These are phyloP conservation scores for Zalaria obscura DNA, from an alignment of 2,329 filamentous ascomycete species.

Conservation along the genomic window DNA sequence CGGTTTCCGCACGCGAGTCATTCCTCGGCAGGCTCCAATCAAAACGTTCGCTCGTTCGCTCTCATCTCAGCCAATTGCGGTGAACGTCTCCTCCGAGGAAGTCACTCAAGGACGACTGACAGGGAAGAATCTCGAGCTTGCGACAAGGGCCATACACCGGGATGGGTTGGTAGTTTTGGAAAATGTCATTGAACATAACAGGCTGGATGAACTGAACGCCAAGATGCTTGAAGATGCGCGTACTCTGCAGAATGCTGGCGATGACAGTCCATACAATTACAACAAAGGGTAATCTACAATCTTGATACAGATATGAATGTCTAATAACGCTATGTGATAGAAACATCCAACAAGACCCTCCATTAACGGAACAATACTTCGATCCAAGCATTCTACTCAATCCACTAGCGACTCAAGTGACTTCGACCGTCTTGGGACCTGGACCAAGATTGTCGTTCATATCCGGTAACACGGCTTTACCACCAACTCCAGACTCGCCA, in stretches of 20 bases:
- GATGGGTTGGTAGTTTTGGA: conserved; percentile 46
- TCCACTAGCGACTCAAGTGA: conserved; percentile 41
- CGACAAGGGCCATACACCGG: conserved; percentile 34
- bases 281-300: conserved; percentile 30
- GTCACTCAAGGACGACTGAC: conserved; percentile 16
- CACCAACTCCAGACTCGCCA: conserved; percentile 23
- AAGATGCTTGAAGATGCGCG: conserved; percentile 47
- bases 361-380: conserved; percentile 36
- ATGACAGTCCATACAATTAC: conserved; percentile 47
- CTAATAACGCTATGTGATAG: conserved; percentile 2
- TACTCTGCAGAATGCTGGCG: conserved; percentile 34
- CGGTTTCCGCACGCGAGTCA: not conserved
- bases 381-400: conserved; percentile 40
- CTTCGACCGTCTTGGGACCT: conserved; percentile 40
- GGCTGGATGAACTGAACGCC: conserved; percentile 41
- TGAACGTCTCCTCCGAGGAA: not conserved
- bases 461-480: conserved; percentile 44
- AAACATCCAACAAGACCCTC: conserved; percentile 48
- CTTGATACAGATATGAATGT: not conserved
- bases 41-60: not conserved
- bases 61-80: conserved; percentile 1
- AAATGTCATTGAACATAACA: conserved; percentile 33
- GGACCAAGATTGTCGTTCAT: conserved; percentile 42
- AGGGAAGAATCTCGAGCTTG: conserved; percentile 40
- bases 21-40: not conserved